Conservation (phyloP, 345 rosid genomes). For the Cardiospermum halicacabum region DNA sequence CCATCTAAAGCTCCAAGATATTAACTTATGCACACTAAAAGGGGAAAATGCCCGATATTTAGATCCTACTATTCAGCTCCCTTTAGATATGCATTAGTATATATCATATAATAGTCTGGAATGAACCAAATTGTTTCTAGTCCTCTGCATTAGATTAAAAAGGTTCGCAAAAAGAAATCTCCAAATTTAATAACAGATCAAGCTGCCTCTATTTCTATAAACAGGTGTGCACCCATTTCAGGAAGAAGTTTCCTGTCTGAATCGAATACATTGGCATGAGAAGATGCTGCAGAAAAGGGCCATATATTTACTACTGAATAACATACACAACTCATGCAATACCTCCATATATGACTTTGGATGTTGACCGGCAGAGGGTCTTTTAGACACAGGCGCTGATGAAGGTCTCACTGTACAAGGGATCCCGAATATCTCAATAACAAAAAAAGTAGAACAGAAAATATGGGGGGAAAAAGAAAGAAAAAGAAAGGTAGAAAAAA, state of each 20-base stretch:
- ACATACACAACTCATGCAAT: not conserved
- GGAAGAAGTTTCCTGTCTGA: not conserved
- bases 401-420: constrained; percentile 16
- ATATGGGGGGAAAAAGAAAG: not conserved
- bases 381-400: constrained; percentile 5
- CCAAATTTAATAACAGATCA: not conserved
- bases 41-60: not conserved
- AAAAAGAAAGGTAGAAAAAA: not conserved
- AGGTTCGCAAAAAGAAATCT: not conserved
- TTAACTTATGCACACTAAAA: not conserved
- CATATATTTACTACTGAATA: not conserved
- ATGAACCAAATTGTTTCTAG: not conserved
- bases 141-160: not conserved
- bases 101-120: not conserved
- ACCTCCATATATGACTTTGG: constrained; percentile 20
- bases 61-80: not conserved
- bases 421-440: constrained; percentile 1
- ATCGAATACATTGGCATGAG: constrained; percentile 5
- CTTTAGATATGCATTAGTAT: not conserved
- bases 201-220: not conserved
- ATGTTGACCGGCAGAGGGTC: constrained; percentile 8
- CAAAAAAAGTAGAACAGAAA: not conserved
- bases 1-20: not conserved
- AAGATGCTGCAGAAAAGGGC: constrained; percentile 3
- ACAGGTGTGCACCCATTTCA: not conserved